These are phyloP conservation scores for Aphanocladium album DNA, from an alignment of 2,329 filamentous ascomycete species.

Conservation along the genomic window DNA sequence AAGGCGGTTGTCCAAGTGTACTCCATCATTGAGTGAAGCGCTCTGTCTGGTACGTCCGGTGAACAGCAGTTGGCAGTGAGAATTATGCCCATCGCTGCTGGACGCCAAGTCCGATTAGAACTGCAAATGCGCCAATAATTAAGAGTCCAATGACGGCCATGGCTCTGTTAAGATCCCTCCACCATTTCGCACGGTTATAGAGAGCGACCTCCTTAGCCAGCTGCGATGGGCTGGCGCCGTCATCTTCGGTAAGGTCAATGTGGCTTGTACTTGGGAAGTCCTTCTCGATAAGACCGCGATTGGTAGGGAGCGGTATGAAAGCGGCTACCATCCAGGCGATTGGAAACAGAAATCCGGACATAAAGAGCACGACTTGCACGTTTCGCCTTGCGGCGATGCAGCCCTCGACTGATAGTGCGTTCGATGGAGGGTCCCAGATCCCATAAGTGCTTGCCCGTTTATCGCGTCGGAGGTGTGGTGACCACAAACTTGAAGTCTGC, in stretches of 20 bases:
- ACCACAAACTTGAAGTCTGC: conserved; percentile 62
- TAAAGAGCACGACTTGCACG: conserved; percentile 69
- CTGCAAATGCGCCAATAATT: conserved; percentile 46
- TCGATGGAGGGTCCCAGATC: conserved; percentile 69
- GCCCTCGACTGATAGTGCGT: conserved; percentile 59
- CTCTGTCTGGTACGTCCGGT: background rate
- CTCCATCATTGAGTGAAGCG: background rate
- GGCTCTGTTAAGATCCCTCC: conserved; percentile 53
- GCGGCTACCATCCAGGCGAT: conserved; percentile 78
- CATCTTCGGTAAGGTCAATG: conserved; percentile 32
- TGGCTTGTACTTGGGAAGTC: conserved; percentile 36
- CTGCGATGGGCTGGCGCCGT: conserved; percentile 27
- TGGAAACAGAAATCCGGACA: conserved; percentile 72
- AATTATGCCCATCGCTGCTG: conserved; percentile 41
- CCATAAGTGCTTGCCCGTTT: conserved; percentile 53
- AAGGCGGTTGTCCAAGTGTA: background rate
- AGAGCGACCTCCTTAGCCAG: conserved; percentile 37
- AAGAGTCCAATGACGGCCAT: conserved; percentile 54
- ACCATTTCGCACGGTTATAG: conserved; percentile 53
- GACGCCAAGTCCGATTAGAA: conserved; percentile 49
- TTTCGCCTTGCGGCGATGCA: conserved; percentile 63
- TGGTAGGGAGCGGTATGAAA: conserved; percentile 63
- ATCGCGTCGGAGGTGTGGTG: conserved; percentile 65
- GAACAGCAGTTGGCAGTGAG: background rate
- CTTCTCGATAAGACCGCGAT: conserved; percentile 49